These are phyloP conservation scores for Ilyonectria destructans DNA, from an alignment of 2,329 filamentous ascomycete species.

Conservation along the genomic window DNA sequence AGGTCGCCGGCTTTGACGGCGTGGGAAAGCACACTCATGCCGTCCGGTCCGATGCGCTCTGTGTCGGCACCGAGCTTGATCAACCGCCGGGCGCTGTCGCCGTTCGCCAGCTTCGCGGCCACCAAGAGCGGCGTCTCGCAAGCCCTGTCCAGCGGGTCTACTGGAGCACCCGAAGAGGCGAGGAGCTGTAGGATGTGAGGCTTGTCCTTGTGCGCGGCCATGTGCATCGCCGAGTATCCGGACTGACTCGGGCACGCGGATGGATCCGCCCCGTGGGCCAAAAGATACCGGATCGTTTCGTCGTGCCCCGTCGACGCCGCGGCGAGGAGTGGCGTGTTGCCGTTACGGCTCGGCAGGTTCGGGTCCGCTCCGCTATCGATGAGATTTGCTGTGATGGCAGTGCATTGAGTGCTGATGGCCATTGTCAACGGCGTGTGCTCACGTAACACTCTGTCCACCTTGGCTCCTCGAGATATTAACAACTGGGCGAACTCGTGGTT, in stretches of 20 bases:
- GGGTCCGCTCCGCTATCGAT: conserved; percentile 48
- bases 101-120: conserved; percentile 50
- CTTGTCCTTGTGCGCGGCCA: conserved; percentile 50
- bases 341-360: conserved; percentile 46
- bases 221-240: conserved; percentile 49
- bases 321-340: conserved; percentile 48
- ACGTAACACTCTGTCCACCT: conserved; percentile 46
- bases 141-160: conserved; percentile 43
- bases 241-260: conserved; percentile 42
- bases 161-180: conserved; percentile 42
- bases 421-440: conserved; percentile 49
- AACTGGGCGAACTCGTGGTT: conserved; percentile 49
- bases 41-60: conserved; percentile 47
- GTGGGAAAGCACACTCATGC: conserved; percentile 50
- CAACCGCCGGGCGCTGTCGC: conserved; percentile 42
- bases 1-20: conserved; percentile 48
- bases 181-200: conserved; percentile 45
- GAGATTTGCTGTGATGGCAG: conserved; percentile 47
- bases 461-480: conserved; percentile 48
- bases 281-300: conserved; percentile 49
- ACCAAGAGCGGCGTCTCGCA: conserved; percentile 49
- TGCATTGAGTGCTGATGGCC: conserved; percentile 48
- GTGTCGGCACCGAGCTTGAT: conserved; percentile 48
- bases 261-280: conserved; percentile 47
- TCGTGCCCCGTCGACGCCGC: conserved; percentile 49